Conservation (phyloP, 75 land plant species). For the Sequoiadendron giganteum region DNA sequence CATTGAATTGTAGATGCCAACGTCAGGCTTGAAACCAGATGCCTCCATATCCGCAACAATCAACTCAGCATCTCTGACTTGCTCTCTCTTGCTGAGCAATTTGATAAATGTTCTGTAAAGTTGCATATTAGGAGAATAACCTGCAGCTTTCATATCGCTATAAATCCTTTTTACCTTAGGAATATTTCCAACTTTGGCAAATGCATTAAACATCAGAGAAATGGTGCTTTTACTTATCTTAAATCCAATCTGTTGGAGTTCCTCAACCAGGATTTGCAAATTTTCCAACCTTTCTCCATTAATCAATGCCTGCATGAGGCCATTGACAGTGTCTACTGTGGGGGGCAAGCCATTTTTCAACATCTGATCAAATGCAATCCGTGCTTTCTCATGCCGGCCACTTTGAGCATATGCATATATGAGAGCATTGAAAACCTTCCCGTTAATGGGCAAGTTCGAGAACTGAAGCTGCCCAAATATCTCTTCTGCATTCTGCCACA, state of each 20-base stretch:
- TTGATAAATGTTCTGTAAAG: slow-evolving; percentile 64
- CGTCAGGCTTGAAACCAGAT: slow-evolving; percentile 78
- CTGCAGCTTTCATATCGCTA: slow-evolving; percentile 74
- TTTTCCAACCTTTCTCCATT: slow-evolving; percentile 62
- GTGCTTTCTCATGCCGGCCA: slow-evolving; percentile 74
- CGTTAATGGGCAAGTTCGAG: slow-evolving; percentile 24
- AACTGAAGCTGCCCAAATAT: slow-evolving; percentile 52
- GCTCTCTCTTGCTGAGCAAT: slow-evolving; percentile 48
- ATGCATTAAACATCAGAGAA: slow-evolving; percentile 69
- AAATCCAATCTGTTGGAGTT: slow-evolving; percentile 79
- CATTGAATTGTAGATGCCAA: slow-evolving; percentile 64
- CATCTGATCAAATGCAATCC: slow-evolving; percentile 67
- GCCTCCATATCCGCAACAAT: slow-evolving; percentile 76
- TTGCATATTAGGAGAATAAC: slow-evolving; percentile 79
- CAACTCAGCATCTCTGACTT: slow-evolving; percentile 63
- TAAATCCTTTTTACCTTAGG: slow-evolving; percentile 76
- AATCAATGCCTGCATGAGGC: slow-evolving; percentile 67
- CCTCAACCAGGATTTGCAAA: slow-evolving; percentile 67
- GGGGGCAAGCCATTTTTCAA: slow-evolving; percentile 62
- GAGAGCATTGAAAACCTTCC: slow-evolving; percentile 79
- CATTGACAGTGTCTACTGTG: slow-evolving; percentile 60
- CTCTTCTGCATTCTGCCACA: slow-evolving; percentile 69
- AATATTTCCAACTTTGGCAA: slow-evolving; percentile 56
- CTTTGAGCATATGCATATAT: slow-evolving; percentile 74
- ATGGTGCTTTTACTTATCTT: slow-evolving; percentile 68